Percentiles rank a stretch among this genome's conserved stretches.
Evolutionary conservation across 345 rosid species (phyloP).

Genomic region (Clausena lansium): DNA sequence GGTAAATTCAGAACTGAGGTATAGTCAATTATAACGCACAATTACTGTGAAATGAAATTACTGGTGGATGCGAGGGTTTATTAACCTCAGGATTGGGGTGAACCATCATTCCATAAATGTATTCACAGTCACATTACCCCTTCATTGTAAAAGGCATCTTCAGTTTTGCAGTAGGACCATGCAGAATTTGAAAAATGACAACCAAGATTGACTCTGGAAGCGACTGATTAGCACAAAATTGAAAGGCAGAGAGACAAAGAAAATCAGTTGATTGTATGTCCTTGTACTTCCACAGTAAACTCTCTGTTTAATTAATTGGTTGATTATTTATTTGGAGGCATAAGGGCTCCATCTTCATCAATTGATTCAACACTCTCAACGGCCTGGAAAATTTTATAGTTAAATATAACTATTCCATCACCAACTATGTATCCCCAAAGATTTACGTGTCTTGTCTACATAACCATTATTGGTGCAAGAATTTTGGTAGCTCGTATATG

Average conservation of each 20-base stretch:
- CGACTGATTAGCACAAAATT: too few relatives aligned
- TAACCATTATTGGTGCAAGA: conserved; percentile 3
- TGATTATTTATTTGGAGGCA: too few relatives aligned
- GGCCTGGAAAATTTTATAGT: conserved; percentile 15
- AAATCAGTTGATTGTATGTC: neutral
- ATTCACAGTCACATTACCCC: neutral
- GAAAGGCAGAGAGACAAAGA: too few relatives aligned
- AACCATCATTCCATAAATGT: too few relatives aligned
- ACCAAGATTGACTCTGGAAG: neutral
- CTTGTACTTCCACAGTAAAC: neutral
- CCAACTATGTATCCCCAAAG: neutral
- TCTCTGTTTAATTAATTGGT: too few relatives aligned
- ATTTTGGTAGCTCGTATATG: conserved; percentile 22
- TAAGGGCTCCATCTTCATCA: too few relatives aligned
- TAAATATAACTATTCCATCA: neutral
- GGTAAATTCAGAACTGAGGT: too few relatives aligned
- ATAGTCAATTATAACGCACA: too few relatives aligned
- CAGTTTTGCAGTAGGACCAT: conserved; percentile 3
- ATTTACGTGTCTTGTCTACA: conserved; percentile 6
- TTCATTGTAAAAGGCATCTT: conserved; percentile 9
- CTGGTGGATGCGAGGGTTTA: too few relatives aligned
- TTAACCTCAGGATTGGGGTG: too few relatives aligned
- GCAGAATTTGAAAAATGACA: conserved; percentile 1
- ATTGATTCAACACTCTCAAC: neutral
- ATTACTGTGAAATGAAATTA: too few relatives aligned